Base-by-base conservation (phyloP, 1,284 basidiomycete genomes). In the Cystobasidium slooffiae region DNA sequence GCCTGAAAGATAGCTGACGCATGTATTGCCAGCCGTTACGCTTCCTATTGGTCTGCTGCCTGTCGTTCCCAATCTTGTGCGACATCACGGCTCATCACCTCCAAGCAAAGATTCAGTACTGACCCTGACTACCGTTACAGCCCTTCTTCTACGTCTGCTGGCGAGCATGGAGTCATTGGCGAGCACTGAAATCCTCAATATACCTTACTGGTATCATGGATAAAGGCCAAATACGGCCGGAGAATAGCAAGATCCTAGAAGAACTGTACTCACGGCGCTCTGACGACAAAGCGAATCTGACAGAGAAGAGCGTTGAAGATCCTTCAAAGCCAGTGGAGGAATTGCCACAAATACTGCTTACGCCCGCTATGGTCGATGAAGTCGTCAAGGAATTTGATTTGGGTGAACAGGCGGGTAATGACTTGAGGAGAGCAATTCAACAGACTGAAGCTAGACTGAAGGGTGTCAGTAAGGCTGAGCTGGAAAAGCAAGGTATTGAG, bases 81-180 rank as follows among this genome's bases (percentile, higher is more conserved):
- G 20, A 18, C 1, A n/a, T 53, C 18, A 18, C 3, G 9, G 18
- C 9, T 22, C 3, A 53, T 53, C 18, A 53, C 3, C 12, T 9
- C 18, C 14, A 18, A 20, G 20, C 52, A n/a, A 10, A 22, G 24
- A 7, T 12, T 31, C 31, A 56, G 10, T 22, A 56, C 39, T 37
- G 24, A 31, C 18, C 31, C 47, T 51, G 24, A 52, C 47, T 10
- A 43, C 4, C 9, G 6, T 31, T 43, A 22, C 55, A 76, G 70
- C 83, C 83, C 3, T 78, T 84, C 58, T 84, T 85, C 81, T 85
- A 85, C 81, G 82, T 84, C 55, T 80, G 84, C 9, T 85, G 84
- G 83, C 79, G 84, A 72, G 83, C 83, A 20, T 85, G 83, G 83
- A 82, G 81, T 14, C 84, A 85, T 74, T 84, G 81, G 80, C 77